These are phyloP conservation scores for Clarireedia monteithiana DNA, from an alignment of 2,329 filamentous ascomycete genomes.

Conservation along the genomic window DNA sequence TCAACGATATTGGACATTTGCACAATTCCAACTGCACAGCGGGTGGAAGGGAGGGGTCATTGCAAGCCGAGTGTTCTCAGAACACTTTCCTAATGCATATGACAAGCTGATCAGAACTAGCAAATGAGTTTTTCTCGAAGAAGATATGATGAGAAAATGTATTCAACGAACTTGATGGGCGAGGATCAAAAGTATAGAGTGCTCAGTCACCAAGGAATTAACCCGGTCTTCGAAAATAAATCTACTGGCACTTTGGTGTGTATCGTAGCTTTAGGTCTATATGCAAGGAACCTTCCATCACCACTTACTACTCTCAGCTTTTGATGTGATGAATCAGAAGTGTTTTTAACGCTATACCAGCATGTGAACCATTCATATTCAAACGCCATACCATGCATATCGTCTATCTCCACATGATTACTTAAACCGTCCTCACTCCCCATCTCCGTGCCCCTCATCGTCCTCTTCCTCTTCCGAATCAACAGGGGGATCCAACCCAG, in stretches of 20 bases:
- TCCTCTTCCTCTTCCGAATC: slow-evolving; percentile 18
- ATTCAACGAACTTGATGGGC: slow-evolving; percentile 13
- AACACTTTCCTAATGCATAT: slow-evolving; percentile 13
- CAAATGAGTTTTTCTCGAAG: slow-evolving; percentile 16
- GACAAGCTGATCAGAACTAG: slow-evolving; percentile 25
- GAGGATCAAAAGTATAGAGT: neutral
- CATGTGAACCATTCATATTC: too few relatives aligned
- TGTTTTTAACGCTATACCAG: too few relatives aligned
- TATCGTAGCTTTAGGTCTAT: slow-evolving; percentile 25
- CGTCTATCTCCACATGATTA: neutral
- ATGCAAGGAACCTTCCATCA: slow-evolving; percentile 9
- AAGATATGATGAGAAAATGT: slow-evolving; percentile 9
- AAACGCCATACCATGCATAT: neutral
- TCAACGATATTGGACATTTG: slow-evolving; percentile 23
- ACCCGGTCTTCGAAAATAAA: slow-evolving; percentile 7
- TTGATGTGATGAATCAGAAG: too few relatives aligned
- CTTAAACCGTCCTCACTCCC: neutral
- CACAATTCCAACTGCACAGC: slow-evolving; percentile 23
- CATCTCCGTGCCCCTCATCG: neutral
- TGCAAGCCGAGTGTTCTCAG: slow-evolving; percentile 20
- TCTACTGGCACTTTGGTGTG: slow-evolving; percentile 21
- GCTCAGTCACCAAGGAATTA: neutral
- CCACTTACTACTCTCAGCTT: neutral
- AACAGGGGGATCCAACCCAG: slow-evolving; percentile 17
- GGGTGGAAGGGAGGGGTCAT: slow-evolving; percentile 29